These are phyloP conservation scores for Colletotrichum sp. DNA, from an alignment of 2,329 filamentous ascomycete genomes.

Conservation along the genomic window DNA sequence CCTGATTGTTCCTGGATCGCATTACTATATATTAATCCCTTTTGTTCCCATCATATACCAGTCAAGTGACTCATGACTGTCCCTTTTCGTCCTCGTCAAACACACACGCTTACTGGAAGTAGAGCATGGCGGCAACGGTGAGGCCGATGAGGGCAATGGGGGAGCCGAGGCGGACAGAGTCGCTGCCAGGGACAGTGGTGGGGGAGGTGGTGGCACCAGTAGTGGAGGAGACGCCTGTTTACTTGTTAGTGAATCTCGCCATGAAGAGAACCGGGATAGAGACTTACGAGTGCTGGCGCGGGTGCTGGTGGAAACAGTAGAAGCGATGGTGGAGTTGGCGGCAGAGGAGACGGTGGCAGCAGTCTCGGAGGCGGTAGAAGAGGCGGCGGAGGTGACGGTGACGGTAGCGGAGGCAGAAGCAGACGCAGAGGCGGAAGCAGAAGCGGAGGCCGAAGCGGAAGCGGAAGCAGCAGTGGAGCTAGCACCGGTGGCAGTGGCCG, in stretches of 20 bases:
- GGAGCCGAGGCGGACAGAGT: conserved; percentile 34
- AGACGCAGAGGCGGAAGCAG: conserved; percentile 14
- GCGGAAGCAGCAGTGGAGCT: conserved; percentile 13
- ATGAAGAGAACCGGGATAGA: neutral
- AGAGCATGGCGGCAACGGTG: conserved; percentile 43
- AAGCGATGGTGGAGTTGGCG: conserved; percentile 2
- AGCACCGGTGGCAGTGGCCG: conserved; percentile 14
- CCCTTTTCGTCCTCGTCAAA: neutral
- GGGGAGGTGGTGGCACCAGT: conserved; percentile 38
- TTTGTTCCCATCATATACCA: conserved; percentile 17
- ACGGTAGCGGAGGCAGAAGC: conserved; percentile 18
- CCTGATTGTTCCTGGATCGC: conserved; percentile 17
- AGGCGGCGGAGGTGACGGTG: conserved; percentile 19
- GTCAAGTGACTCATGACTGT: neutral
- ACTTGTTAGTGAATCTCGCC: neutral
- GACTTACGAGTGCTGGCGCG: conserved; percentile 21
- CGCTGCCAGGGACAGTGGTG: conserved; percentile 30
- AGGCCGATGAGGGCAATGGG: conserved; percentile 45
- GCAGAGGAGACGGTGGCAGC: conserved; percentile 19
- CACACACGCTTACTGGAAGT: conserved; percentile 41
- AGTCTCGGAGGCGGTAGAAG: conserved; percentile 16
- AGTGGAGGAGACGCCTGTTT: conserved; percentile 25
- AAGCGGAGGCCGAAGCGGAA: conserved; percentile 18
- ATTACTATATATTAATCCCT: conserved; percentile 21
- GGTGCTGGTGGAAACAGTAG: conserved; percentile 18